Percentiles rank a stretch among this genome's conserved stretches.
Conservation (phyloP, 208 protist species). For the Porcisia deanei region DNA sequence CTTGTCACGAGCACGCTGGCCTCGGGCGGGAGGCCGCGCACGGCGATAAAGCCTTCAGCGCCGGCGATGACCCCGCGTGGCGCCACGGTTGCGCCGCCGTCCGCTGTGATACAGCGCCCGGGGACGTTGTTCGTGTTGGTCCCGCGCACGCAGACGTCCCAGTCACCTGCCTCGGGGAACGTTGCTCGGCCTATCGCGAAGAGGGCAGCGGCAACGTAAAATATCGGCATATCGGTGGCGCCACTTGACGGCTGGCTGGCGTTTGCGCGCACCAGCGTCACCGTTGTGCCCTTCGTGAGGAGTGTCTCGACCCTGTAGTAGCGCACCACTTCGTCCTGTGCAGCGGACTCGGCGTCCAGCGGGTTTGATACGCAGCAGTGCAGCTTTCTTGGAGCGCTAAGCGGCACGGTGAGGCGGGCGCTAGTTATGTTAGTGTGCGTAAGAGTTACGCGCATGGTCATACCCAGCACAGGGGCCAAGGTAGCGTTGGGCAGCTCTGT, state of each 20-base stretch:
- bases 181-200: slow-evolving; percentile 14
- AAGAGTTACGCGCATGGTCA: neutral
- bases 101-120: slow-evolving; percentile 29
- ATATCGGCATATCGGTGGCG: slow-evolving; percentile 1
- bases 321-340: neutral
- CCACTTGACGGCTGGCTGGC: neutral
- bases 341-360: neutral
- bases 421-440: slow-evolving; percentile 1
- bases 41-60: slow-evolving; percentile 15
- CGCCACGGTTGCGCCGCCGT: slow-evolving; percentile 31
- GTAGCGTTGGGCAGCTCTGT: slow-evolving; percentile 22
- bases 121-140: slow-evolving; percentile 6
- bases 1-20: slow-evolving; percentile 22
- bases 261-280: neutral
- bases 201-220: slow-evolving; percentile 10
- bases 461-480: slow-evolving; percentile 15
- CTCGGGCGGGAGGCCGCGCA: slow-evolving; percentile 22
- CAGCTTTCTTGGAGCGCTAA: neutral
- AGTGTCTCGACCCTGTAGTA: slow-evolving; percentile 1
- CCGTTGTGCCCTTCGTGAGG: slow-evolving; percentile 10
- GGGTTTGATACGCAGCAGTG: slow-evolving; percentile 14
- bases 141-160: slow-evolving; percentile 42
- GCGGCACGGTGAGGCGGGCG: neutral
- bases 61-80: slow-evolving; percentile 13
- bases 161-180: slow-evolving; percentile 30